Percentiles rank a stretch among this genome's conserved stretches.
Conservation (phyloP, 2,329 filamentous ascomycete genomes). For the Aspergillus sp. region DNA sequence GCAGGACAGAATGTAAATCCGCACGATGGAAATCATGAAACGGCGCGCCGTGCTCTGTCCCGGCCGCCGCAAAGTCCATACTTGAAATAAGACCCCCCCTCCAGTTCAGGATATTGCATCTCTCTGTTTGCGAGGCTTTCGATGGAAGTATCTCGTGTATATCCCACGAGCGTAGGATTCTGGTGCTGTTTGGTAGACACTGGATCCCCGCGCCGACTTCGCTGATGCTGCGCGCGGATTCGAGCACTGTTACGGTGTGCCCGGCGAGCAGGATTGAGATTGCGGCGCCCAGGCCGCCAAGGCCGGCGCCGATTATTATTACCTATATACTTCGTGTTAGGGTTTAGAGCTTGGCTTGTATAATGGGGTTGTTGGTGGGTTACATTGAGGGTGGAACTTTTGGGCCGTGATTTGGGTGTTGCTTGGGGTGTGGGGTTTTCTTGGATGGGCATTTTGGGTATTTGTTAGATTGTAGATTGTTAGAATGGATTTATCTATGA, state of each 20-base stretch:
- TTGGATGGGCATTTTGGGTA: not conserved
- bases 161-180: slow-evolving; percentile 12
- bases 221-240: slow-evolving; percentile 21
- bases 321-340: not conserved
- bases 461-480: not conserved
- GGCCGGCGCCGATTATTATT: slow-evolving; percentile 19
- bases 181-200: slow-evolving; percentile 23
- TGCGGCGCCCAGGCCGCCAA: slow-evolving; percentile 14
- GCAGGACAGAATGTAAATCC: not conserved
- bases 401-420: not conserved
- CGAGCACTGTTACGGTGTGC: slow-evolving; percentile 23
- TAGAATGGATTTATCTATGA: too few relatives aligned
- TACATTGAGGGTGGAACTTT: not conserved
- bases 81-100: not conserved
- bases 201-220: slow-evolving; percentile 29
- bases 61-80: slow-evolving; percentile 3
- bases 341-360: not conserved
- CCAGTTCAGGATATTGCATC: slow-evolving; percentile 8
- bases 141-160: not conserved
- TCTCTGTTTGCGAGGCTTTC: slow-evolving; percentile 1
- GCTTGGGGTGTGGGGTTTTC: not conserved
- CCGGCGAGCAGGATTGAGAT: slow-evolving; percentile 23
- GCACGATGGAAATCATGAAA: slow-evolving; percentile 10
- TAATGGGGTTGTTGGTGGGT: not conserved
- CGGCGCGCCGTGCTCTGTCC: not conserved